Evolutionary conservation across 768 basidiomycete genomes (phyloP), one percentile per base, ranked within the genome.

Genomic region (Pisolithus orientalis): DNA sequence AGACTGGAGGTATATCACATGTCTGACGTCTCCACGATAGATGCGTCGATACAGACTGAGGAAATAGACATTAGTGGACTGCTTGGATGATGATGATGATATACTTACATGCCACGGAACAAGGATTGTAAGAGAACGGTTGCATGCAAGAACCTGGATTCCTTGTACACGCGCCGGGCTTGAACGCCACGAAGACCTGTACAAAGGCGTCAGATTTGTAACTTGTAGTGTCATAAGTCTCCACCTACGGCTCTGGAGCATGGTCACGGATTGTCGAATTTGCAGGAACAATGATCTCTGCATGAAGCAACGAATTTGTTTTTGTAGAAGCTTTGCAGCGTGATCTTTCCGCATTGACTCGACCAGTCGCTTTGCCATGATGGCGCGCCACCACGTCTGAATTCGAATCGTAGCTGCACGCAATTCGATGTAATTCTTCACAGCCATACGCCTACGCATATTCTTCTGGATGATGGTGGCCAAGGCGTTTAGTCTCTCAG

Each of bases 401-500:
- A 99, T 85, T 63, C 73, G 84, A 67, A 97, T 86, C 1, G 93
- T 83, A 25, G 87, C 82, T 3, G 60, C 64, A 32, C 91, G 83
- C 44, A 93, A 75, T 50, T 76, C 70, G 52, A 78, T 79, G 62
- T 94, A 99, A 47, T 77, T 80, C 65, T 87, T 90, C 54, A 86
- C 78, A 6, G 90, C 93, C 76, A 96, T 79, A 44, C 82, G 79
- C 49, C 95, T 77, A 46, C 89, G 82, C 76, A 98, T 87, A 69
- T 98, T 97, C 82, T 98, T 98, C 75, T 98, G 96, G 3, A 99
- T 87, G 48, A 96, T 81, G 11, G 94, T 96, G 55, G 94, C 92
- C 72, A 99, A 82, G 21, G 84, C 75, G 64, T 95, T 94, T 49
- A 98, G 79, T 53, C 90, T 79, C 54, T 89, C 84, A 6, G 93